Evolutionary conservation across 2,329 filamentous ascomycete genomes (phyloP).

Genomic region (Apiospora aurea): DNA sequence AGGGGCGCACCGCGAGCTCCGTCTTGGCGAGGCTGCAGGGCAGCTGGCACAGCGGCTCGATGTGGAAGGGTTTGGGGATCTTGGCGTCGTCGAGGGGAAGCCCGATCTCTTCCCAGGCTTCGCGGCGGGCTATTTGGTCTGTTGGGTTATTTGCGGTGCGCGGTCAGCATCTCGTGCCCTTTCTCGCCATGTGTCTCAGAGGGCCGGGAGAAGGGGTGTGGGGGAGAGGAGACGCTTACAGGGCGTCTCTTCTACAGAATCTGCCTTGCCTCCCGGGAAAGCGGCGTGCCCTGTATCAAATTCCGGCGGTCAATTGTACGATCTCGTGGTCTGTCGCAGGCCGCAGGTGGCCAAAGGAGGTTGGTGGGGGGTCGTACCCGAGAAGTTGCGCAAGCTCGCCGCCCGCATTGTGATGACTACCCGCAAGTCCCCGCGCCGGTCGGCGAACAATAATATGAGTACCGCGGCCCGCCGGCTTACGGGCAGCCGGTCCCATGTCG

Average conservation of each 20-base stretch:
- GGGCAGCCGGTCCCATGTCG: conserved; percentile 67
- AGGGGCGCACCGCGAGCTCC: conserved; percentile 76
- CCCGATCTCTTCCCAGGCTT: conserved; percentile 93
- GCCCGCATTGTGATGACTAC: conserved; percentile 75
- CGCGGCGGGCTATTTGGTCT: conserved; percentile 85
- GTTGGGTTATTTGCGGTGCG: conserved; percentile 31
- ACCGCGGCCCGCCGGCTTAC: conserved; percentile 81
- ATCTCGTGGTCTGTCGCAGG: neutral
- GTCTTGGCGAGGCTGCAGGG: conserved; percentile 78
- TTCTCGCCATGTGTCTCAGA: neutral
- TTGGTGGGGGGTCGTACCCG: conserved; percentile 53
- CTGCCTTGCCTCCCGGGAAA: conserved; percentile 80
- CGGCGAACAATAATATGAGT: conserved; percentile 85
- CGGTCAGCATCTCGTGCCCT: neutral
- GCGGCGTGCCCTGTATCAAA: conserved; percentile 71
- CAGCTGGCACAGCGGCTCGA: conserved; percentile 88
- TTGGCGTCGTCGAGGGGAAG: conserved; percentile 74
- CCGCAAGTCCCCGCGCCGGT: conserved; percentile 78
- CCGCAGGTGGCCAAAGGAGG: neutral
- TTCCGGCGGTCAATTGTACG: neutral
- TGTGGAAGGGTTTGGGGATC: conserved; percentile 78
- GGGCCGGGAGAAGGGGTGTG: neutral
- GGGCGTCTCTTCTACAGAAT: conserved; percentile 63
- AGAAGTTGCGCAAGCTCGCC: conserved; percentile 69
- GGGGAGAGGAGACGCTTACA: conserved; percentile 50